Conservation (phyloP, 1,139 yeast genomes). For the Geotrichum klebahnii region DNA sequence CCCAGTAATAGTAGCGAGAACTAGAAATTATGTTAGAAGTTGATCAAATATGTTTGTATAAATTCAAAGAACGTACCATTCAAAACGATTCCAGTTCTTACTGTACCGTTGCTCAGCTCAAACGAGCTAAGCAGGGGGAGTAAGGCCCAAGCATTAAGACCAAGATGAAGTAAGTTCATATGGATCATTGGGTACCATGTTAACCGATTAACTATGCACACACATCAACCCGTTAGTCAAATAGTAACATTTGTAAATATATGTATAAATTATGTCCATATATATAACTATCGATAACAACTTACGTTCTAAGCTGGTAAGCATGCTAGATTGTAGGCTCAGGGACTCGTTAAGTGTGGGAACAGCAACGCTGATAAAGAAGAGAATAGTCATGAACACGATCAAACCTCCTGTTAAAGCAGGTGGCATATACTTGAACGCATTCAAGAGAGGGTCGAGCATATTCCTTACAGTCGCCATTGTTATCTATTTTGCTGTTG, state of each 20-base stretch:
- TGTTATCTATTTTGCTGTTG: background rate
- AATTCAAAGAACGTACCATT: slow-evolving; percentile 40
- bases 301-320: slow-evolving; percentile 49
- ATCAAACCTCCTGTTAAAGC: slow-evolving; percentile 65
- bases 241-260: too few species aligned
- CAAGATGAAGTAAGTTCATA: slow-evolving; percentile 55
- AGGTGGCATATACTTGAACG: slow-evolving; percentile 43
- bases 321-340: slow-evolving; percentile 53
- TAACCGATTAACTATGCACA: slow-evolving; percentile 55
- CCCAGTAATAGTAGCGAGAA: slow-evolving; percentile 68
- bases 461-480: slow-evolving; percentile 13
- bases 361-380: slow-evolving; percentile 38
- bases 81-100: slow-evolving; percentile 77
- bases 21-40: slow-evolving; percentile 23
- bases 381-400: slow-evolving; percentile 49
- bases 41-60: background rate
- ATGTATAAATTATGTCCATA: background rate
- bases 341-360: slow-evolving; percentile 40
- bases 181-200: slow-evolving; percentile 77
- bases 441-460: slow-evolving; percentile 15
- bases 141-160: slow-evolving; percentile 58
- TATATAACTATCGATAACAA: background rate
- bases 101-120: slow-evolving; percentile 77
- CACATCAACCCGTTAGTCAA: slow-evolving; percentile 1
- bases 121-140: slow-evolving; percentile 59